Evolutionary conservation across 805 yeast species (phyloP).

Genomic region (Huiozyma naganishii): DNA sequence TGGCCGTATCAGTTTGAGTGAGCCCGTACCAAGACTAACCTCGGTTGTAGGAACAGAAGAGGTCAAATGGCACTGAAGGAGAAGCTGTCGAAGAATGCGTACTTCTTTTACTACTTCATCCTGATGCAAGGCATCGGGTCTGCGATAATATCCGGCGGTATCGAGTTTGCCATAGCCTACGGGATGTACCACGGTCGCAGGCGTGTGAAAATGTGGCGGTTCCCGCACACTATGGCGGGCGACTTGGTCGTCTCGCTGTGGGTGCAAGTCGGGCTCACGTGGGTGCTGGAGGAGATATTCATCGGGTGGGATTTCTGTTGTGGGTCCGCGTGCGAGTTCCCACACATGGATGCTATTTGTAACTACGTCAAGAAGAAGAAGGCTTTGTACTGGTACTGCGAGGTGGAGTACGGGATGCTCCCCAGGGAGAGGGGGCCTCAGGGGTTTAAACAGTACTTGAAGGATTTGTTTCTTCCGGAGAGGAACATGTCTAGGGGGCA

Average conservation of each 20-base stretch:
- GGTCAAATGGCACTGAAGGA: no score
- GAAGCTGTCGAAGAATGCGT: no score
- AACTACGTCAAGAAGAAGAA: not conserved
- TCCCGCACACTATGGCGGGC: constrained; percentile 21
- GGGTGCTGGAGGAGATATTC: constrained; percentile 14
- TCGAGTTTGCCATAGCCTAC: constrained; percentile 19
- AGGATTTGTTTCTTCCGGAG: no score
- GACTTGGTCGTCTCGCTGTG: constrained; percentile 18
- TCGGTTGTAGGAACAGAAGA: no score
- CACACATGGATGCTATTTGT: not conserved
- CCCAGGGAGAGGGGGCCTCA: not conserved
- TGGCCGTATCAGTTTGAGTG: no score
- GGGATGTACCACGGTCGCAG: constrained; percentile 14
- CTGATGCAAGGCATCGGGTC: constrained; percentile 12
- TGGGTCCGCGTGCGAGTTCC: constrained; percentile 1
- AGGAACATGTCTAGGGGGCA: not conserved
- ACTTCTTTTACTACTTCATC: not conserved
- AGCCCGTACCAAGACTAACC: no score
- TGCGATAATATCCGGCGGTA: constrained; percentile 18
- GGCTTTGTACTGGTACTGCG: not conserved
- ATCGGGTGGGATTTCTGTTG: constrained; percentile 15
- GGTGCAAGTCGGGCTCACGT: constrained; percentile 16
- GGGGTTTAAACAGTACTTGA: not conserved
- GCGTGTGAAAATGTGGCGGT: constrained; percentile 15
- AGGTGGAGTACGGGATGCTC: not conserved